Conservation (phyloP, 2,329 filamentous ascomycete genomes). For the Ceratocystiopsis minuta region DNA sequence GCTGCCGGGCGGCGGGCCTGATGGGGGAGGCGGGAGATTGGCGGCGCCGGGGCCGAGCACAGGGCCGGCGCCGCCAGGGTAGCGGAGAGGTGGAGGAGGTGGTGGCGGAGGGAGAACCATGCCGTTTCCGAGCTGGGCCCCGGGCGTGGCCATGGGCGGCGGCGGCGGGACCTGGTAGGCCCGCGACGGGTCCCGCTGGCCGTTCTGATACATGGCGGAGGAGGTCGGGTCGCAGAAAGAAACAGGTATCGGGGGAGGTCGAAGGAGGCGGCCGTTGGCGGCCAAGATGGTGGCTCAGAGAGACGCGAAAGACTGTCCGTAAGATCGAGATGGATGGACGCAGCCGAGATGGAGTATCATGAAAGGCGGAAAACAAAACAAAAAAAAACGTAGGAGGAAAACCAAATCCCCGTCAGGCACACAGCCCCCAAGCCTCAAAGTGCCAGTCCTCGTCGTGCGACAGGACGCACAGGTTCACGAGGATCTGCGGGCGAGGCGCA, state of each 20-base stretch:
- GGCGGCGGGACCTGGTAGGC: conserved; percentile 38
- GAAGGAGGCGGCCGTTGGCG: too few species aligned
- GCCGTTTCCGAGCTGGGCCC: conserved; percentile 24
- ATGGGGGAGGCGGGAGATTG: conserved; percentile 32
- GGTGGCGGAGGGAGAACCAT: conserved; percentile 38
- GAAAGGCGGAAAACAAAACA: too few species aligned
- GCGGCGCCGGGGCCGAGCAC: conserved; percentile 14
- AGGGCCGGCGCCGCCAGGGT: conserved; percentile 22
- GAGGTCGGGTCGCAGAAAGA: too few species aligned
- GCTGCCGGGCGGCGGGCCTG: conserved; percentile 32
- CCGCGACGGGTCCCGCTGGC: conserved; percentile 34
- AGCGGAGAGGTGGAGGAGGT: conserved; percentile 30
- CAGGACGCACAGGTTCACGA: conserved; percentile 2
- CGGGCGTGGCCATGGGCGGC: conserved; percentile 34
- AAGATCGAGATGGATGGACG: too few species aligned
- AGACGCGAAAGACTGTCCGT: too few species aligned
- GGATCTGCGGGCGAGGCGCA: neutral
- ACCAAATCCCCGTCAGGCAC: neutral
- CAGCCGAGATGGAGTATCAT: too few species aligned
- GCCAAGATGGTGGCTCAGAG: too few species aligned
- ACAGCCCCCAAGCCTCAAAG: conserved; percentile 1
- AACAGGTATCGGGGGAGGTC: too few species aligned
- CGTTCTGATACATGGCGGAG: conserved; percentile 34
- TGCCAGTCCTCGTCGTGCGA: conserved; percentile 1
- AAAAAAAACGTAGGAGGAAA: neutral